Evolutionary conservation across 257 asterid genomes (phyloP).

Genomic region (Penstemon eatonii): DNA sequence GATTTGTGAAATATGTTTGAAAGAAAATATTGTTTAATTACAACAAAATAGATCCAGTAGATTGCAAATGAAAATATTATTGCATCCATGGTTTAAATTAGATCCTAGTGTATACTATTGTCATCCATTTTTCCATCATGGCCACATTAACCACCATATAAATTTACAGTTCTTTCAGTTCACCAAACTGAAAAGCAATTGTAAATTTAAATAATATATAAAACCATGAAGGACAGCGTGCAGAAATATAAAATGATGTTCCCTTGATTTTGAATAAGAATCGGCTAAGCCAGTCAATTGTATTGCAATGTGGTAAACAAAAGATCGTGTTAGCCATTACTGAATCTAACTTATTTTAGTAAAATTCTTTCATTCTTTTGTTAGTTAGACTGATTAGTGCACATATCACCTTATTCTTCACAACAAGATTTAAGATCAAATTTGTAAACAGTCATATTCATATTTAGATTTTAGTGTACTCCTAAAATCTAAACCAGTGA

Average conservation of each 20-base stretch:
- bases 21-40: not conserved
- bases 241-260: no score
- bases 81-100: not conserved
- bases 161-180: not conserved
- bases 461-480: not conserved
- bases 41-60: not conserved
- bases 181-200: no score
- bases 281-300: no score
- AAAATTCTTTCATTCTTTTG: no score
- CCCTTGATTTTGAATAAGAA: no score
- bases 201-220: no score
- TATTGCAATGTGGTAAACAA: no score
- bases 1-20: not conserved
- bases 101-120: not conserved
- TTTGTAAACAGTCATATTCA: not conserved
- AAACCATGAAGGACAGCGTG: no score
- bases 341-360: not conserved
- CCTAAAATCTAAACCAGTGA: no score
- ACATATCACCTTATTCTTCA: not conserved
- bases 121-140: not conserved
- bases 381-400: no score
- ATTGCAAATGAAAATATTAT: not conserved
- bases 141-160: not conserved
- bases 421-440: not conserved
- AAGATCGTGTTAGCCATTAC: no score